Base-by-base conservation (phyloP, 2,329 filamentous ascomycete species). In the Sarocladium strictum region DNA sequence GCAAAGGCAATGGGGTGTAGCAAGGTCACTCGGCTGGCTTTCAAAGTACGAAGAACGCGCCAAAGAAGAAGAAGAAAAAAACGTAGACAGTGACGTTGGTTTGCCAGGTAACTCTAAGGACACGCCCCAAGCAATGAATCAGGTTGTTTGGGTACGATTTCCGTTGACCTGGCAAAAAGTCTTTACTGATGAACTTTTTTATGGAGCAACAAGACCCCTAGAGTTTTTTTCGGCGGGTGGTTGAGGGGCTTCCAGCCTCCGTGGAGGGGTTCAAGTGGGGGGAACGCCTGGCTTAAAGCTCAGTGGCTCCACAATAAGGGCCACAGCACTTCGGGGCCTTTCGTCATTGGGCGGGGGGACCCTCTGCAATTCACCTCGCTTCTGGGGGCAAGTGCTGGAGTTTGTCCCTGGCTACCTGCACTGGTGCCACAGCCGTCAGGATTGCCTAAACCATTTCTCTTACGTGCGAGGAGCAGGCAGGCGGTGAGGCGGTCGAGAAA, bases 31-130 rank as follows among this genome's bases (percentile, higher is more conserved):
- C n/a, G n/a, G n/a, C n/a, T n/a, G n/a, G n/a, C n/a, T n/a, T n/a
- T n/a, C n/a, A n/a, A n/a, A n/a, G n/a, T n/a, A n/a, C n/a, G n/a
- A n/a, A n/a, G n/a, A n/a, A n/a, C n/a, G n/a, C n/a, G n/a, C n/a
- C n/a, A n/a, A n/a, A n/a, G n/a, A n/a, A n/a, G n/a, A 37, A 53
- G 24, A 26, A 51, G n/a, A 38, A 15, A 38, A 38, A 38, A 38
- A 38, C 21, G 10, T 43, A 14, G 38, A 43, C 14, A 23, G 38
- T 43, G 38, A 43, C 38, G n/a, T 21, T 38, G 7, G 12, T 38
- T 38, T n/a, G 35, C 15, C 6, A 5, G 15, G 15, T 7, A 38
- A n/a, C 15, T 43, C 6, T 43, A 43, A 23, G 3, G 7, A 23
- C 38, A 43, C 38, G 14, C 38, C 38, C 38, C 21, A 23, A 7